Percentiles rank a stretch among this genome's conserved stretches.
phyloP scores from a whole-genome alignment of 441 rosid species.

The Macaranga tanarius region DNA sequence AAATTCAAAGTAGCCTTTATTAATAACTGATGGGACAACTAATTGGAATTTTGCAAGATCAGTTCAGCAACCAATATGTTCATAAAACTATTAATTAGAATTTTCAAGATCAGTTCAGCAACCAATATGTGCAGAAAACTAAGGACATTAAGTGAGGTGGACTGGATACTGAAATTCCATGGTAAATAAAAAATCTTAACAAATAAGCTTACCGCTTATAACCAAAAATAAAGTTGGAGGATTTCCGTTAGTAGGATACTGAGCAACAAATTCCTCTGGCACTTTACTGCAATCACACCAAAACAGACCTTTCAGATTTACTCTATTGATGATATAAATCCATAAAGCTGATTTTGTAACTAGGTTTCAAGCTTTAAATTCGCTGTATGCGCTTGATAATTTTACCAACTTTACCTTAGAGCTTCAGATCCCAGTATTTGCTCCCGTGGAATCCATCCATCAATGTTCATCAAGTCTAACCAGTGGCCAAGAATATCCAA shows the following conservation, averaged over 20 bases:
- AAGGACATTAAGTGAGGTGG: neutral
- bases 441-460: constrained; percentile 98
- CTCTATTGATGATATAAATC: constrained; percentile 8
- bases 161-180: constrained; percentile 1
- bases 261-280: constrained; percentile 89
- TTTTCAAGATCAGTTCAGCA: neutral
- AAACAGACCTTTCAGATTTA: constrained; percentile 27
- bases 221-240: constrained; percentile 97
- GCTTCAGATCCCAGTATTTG: constrained; percentile 97
- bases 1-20: neutral
- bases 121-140: neutral
- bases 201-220: constrained; percentile 58
- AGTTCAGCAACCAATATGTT: neutral
- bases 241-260: constrained; percentile 87
- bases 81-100: too few relatives aligned
- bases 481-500: constrained; percentile 90
- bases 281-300: constrained; percentile 71
- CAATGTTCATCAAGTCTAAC: constrained; percentile 82
- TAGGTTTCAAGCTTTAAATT: constrained; percentile 18
- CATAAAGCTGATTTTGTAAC: neutral
- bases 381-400: constrained; percentile 20
- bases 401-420: constrained; percentile 53
- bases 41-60: neutral
- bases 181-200: neutral
- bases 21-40: neutral